Base-by-base conservation (phyloP, 805 yeast genomes). In the Debaryomyces prosopidis region DNA sequence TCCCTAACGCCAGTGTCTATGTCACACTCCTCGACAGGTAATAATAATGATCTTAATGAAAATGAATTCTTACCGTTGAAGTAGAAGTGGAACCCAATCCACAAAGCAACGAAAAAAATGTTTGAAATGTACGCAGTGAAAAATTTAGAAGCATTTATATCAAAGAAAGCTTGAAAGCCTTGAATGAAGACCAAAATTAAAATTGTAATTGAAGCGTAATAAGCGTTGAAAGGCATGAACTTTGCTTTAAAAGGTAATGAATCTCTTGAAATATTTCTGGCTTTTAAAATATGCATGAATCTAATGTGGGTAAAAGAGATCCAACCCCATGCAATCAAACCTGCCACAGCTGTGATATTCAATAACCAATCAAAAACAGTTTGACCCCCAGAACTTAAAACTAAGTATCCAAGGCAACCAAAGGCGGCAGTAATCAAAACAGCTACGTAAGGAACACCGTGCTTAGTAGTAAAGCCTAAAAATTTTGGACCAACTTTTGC, bases 191-290 rank as follows among this genome's bases (percentile, higher is more conserved):
- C 49, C 6, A 54, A 27, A 8, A 40, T 14, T 11, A 40, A 16
- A 20, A 51, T 73, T 52, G 79, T 71, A 43, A 73, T 65, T 3
- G 80, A 65, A 2, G 89, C 79, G 55, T 85, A 84, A 65, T 80
- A 82, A 1, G 91, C 87, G 48, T 71, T 65, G 50, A 61, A 77
- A 2, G 95, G 94, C 82, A 84, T 85, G 45, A 75, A 72, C n/a
- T 58, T 59, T 7, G 94, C 91, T 63, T 84, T 85, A 73, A 76
- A 89, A 8, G 96, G 94, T 46, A 88, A 72, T 9, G 77, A 74
- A 54, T 84, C 82, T 57, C 96, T 71, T 19, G 84, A 71, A 45
- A 86, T 82, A 41, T 83, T 82, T 62, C 89, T 79, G 17, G 69
- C 61, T 54, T 76, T 78, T 55, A 88, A 67, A 28, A 85, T 83